Evolutionary conservation across 139 green algal genomes (phyloP), one percentile per base, ranked within the genome.

Genomic region (Chlamydomonas schloesseri): DNA sequence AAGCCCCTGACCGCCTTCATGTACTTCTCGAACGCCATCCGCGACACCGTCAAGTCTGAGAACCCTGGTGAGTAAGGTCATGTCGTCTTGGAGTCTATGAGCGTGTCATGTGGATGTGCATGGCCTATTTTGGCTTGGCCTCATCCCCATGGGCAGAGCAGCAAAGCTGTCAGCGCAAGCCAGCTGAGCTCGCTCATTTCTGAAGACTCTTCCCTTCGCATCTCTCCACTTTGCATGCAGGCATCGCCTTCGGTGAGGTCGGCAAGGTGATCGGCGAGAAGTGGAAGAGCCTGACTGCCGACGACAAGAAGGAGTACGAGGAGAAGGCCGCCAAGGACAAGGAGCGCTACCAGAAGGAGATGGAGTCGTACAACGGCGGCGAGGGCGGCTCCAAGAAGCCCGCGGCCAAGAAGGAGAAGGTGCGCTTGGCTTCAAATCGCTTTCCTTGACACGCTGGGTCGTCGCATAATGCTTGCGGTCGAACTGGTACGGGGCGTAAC

Each of bases 1-100:
- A 91, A 91, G 23, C 89, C 80, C 23, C 77, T 97, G 34, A 95
- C 91, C 3, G 95, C 93, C 31, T 99, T 96, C 93, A 98, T 99
- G 96, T 96, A 93, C 89, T 99, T 96, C 87, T 94, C 89, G 37
- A 94, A 93, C 36, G 91, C 71, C 15, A 93, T 90, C 2, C 86
- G 96, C 6, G 88, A 88, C 55, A 85, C 89, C 69, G 82, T 98
- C 33, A 95, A 93, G 83, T 58, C 84, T 9, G 90, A 96, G 23
- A 94, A 96, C 71, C 94, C 94, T 14, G 85, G 85, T 81, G 36
- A 26, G 71, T 65, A n/a, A n/a, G 5, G 15, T 65, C 14, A 8
- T 20, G 17, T 4, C 57, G 24, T 23, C 53, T 58, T 58, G 15
- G 53, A 58, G 13, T 58, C 13, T 15, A 13, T 58, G 53, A 15